A percentile compares a stretch with the other conserved stretches of the same genome.
These are phyloP conservation scores for Arthrobotrys megalospora DNA, from an alignment of 2,329 filamentous ascomycete species.

Conservation along the genomic window DNA sequence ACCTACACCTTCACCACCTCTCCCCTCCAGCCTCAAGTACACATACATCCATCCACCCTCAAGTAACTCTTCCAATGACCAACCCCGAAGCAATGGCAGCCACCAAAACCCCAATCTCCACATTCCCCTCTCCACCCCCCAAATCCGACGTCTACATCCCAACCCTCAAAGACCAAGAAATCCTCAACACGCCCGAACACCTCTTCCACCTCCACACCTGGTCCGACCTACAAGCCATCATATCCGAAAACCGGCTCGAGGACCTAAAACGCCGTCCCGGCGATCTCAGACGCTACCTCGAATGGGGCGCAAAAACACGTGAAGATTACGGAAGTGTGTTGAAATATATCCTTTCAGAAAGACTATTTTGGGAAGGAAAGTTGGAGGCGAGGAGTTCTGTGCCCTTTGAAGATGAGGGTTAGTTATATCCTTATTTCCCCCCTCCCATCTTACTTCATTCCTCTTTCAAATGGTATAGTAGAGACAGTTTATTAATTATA, in stretches of 20 bases:
- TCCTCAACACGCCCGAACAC: conserved; percentile 71
- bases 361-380: conserved; percentile 77
- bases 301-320: conserved; percentile 77
- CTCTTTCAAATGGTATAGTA: background rate
- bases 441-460: background rate
- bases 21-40: too few relatives aligned
- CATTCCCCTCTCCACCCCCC: conserved; percentile 15
- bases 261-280: conserved; percentile 83
- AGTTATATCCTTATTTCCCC: conserved; percentile 65
- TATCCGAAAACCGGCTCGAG: conserved; percentile 74
- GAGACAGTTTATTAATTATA: background rate
- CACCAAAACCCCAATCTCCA: conserved; percentile 16
- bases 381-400: conserved; percentile 67
- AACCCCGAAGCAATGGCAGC: conserved; percentile 1
- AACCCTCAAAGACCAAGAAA: conserved; percentile 63
- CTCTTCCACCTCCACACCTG: conserved; percentile 78
- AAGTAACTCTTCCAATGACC: background rate
- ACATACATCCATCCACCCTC: too few relatives aligned
- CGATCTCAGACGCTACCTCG: conserved; percentile 82
- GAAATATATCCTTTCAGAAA: conserved; percentile 79
- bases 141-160: conserved; percentile 63
- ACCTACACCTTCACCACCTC: too few relatives aligned
- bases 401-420: conserved; percentile 69
- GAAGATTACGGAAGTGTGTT: conserved; percentile 81
- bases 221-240: conserved; percentile 77